A percentile compares a stretch with the other conserved stretches of the same genome.
Evolutionary conservation across 2,329 filamentous ascomycete genomes (phyloP).

Genomic region (Curvularia verruculosa): DNA sequence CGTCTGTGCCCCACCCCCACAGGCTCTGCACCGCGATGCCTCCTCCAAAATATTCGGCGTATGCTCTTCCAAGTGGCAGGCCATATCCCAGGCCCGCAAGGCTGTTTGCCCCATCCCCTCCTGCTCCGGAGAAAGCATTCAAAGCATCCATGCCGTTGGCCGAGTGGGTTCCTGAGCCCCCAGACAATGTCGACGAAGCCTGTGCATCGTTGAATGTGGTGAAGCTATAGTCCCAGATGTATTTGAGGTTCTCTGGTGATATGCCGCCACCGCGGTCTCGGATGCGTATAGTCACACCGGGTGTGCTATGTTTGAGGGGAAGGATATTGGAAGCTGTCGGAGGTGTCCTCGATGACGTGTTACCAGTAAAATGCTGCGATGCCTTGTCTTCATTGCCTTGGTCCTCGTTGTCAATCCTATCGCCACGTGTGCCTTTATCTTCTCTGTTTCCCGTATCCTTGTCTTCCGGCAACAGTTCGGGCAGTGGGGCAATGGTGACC

Average conservation of each 20-base stretch:
- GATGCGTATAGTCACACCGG: conserved; percentile 93
- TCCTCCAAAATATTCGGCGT: conserved; percentile 97
- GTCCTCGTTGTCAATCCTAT: conserved; percentile 33
- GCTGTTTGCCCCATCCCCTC: conserved; percentile 75
- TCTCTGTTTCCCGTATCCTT: conserved; percentile 21
- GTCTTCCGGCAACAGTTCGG: conserved; percentile 52
- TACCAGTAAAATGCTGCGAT: conserved; percentile 40
- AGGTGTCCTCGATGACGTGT: conserved; percentile 20
- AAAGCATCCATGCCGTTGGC: conserved; percentile 66
- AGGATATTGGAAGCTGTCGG: conserved; percentile 49
- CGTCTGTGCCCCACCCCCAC: conserved; percentile 86
- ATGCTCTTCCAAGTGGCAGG: conserved; percentile 85
- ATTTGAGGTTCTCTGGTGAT: conserved; percentile 76
- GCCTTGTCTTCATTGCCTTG: conserved; percentile 44
- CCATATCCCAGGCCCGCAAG: conserved; percentile 93
- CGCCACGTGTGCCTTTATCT: conserved; percentile 14
- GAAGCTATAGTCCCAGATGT: conserved; percentile 97
- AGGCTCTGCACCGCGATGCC: conserved; percentile 94
- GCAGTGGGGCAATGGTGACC: conserved; percentile 82
- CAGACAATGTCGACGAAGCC: conserved; percentile 53
- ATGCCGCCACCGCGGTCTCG: conserved; percentile 96
- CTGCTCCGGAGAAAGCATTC: conserved; percentile 74
- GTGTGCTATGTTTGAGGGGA: conserved; percentile 60
- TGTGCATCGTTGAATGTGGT: conserved; percentile 84
- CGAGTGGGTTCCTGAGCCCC: conserved; percentile 33